Percentiles rank a stretch among this genome's conserved stretches.
Conservation (phyloP, 202 grass and related monocot species). For the Bolboschoenoplectus hybrid region DNA sequence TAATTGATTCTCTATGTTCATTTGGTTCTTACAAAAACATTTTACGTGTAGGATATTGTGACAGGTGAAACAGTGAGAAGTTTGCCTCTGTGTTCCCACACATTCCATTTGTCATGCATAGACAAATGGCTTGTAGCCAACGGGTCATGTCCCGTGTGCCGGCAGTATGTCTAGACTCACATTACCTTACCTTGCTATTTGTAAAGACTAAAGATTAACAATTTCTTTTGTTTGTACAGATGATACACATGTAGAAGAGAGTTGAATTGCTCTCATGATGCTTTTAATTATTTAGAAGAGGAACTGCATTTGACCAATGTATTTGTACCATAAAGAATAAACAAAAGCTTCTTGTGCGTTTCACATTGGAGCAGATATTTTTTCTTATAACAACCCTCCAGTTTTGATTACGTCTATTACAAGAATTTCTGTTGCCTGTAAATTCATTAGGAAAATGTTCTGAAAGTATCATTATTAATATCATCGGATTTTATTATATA, state of each 20-base stretch:
- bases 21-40: background rate
- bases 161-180: conserved; percentile 56
- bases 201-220: conserved; percentile 8
- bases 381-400: background rate
- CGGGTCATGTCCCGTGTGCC: conserved; percentile 75
- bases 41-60: conserved; percentile 56
- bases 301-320: background rate
- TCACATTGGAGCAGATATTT: background rate
- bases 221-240: conserved; percentile 25
- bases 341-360: background rate
- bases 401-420: background rate
- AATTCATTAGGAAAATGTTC: background rate
- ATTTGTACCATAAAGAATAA: conserved; percentile 17
- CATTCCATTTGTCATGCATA: conserved; percentile 70
- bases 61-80: conserved; percentile 59
- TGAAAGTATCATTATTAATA: no score
- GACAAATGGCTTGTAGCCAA: conserved; percentile 80
- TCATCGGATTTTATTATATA: no score
- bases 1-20: background rate
- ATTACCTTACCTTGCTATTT: background rate
- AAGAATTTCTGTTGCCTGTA: background rate
- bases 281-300: background rate
- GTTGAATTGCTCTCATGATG: background rate
- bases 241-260: background rate
- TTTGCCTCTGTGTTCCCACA: conserved; percentile 66